phyloP scores from a whole-genome alignment of 106 monocot species.

The Hemerocallis citrina region DNA sequence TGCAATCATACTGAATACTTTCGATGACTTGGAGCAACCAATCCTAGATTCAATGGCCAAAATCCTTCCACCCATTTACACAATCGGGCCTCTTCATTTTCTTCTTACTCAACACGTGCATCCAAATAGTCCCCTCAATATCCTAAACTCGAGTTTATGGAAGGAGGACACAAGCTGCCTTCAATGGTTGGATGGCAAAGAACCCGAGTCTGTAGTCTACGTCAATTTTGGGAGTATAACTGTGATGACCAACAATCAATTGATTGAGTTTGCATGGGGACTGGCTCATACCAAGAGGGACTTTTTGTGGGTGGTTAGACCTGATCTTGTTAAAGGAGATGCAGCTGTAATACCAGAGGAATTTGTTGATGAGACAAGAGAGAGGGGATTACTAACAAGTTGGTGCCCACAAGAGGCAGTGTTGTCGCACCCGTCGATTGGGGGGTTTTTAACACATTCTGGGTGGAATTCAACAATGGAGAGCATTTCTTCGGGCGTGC shows the following conservation, averaged over 20 bases:
- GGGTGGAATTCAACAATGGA: slow-evolving; percentile 60
- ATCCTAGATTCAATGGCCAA: slow-evolving; percentile 2
- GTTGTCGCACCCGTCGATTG: slow-evolving; percentile 25
- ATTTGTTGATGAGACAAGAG: slow-evolving; percentile 14
- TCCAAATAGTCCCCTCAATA: slow-evolving; percentile 1
- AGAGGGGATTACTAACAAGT: slow-evolving; percentile 16
- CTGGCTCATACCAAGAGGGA: slow-evolving; percentile 15
- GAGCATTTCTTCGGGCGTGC: slow-evolving; percentile 8
- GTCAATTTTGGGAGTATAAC: slow-evolving; percentile 20
- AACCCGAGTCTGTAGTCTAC: slow-evolving; percentile 5
- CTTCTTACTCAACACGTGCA: slow-evolving; percentile 4
- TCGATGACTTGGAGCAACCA: slow-evolving; percentile 13
- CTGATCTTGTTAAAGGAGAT: slow-evolving; percentile 31
- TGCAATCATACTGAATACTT: slow-evolving; percentile 18
- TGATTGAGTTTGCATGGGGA: slow-evolving; percentile 37
- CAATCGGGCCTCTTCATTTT: slow-evolving; percentile 14
- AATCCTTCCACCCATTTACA: slow-evolving; percentile 19
- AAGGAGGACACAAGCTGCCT: background rate
- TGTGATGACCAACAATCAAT: slow-evolving; percentile 7
- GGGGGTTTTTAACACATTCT: slow-evolving; percentile 61
- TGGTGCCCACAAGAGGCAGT: slow-evolving; percentile 46
- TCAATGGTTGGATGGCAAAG: background rate
- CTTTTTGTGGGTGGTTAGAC: slow-evolving; percentile 32
- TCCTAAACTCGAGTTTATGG: slow-evolving; percentile 1
- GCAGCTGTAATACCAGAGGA: slow-evolving; percentile 3